phyloP scores from a whole-genome alignment of 2,329 filamentous ascomycete species.

The Trichoderma breve region DNA sequence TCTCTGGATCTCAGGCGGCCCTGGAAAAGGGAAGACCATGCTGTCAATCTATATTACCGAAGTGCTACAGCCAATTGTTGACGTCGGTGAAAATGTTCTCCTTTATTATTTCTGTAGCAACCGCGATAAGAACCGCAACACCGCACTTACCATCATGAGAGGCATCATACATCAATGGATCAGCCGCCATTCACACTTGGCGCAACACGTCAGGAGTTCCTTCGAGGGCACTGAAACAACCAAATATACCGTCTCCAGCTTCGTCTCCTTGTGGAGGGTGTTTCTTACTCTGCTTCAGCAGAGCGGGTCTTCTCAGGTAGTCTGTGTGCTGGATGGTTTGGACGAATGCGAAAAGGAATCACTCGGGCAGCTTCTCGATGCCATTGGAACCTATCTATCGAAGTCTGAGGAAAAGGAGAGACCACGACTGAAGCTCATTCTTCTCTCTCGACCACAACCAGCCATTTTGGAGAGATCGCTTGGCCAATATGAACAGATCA shows the following conservation, averaged over 20 bases:
- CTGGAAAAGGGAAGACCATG: conserved; percentile 10
- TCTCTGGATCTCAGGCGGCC: conserved; percentile 3
- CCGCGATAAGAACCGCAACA: conserved; percentile 3
- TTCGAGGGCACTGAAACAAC: conserved; percentile 11
- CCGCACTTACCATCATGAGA: conserved; percentile 3
- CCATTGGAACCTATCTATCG: background rate
- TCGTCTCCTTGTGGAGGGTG: conserved; percentile 2
- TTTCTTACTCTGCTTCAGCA: conserved; percentile 4
- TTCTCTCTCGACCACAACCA: conserved; percentile 1
- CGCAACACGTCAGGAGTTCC: background rate
- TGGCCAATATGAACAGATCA: background rate
- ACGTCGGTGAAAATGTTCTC: background rate
- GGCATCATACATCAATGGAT: conserved; percentile 15
- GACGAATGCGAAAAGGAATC: conserved; percentile 13
- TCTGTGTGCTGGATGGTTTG: conserved; percentile 5
- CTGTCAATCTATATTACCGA: conserved; percentile 5
- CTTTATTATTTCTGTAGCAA: conserved; percentile 10
- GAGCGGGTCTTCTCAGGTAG: background rate
- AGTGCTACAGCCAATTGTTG: background rate
- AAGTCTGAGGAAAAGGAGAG: background rate
- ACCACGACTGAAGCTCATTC: conserved; percentile 1
- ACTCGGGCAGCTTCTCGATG: conserved; percentile 2
- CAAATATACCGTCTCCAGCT: conserved; percentile 7
- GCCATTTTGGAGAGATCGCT: conserved; percentile 1
- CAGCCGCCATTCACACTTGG: background rate